Evolutionary conservation across 176 grass and related monocot genomes (phyloP), one percentile per base, ranked within the genome.

Genomic region (Carex pumila): DNA sequence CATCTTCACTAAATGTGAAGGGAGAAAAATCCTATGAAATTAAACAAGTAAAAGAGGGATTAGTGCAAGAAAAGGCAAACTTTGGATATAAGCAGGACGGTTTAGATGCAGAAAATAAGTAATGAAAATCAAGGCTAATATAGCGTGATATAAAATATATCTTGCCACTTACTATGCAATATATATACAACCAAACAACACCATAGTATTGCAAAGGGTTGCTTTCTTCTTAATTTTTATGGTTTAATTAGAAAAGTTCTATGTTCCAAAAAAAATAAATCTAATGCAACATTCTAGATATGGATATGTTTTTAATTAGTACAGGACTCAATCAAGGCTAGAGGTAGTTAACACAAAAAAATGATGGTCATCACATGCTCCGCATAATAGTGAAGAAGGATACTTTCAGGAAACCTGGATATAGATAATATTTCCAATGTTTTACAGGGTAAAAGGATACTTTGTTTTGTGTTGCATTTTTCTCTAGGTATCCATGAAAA

Each of bases 1-100:
- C 89, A 30, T 92, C 95, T 74, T 94, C 86, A 71, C 92, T 93
- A 55, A 98, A 88, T 10, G 89, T 91, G 81, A 98, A 98, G 60
- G 92, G 50, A 56, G 29, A 3, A 32, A 77, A 31, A 53, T 95
- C 92, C 92, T 98, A 85, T 6, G 37, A 19, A 75, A 63, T 57
- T 53, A 34, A 56, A 70, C 5, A 70, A 36, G 5, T 37, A 57
- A 56, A 84, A 43, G 70, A 60, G 60, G 21, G 22, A 82, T 64
- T 49, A 65, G 10, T 12, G 13, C 8, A 39, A 78, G 62, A 58
- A 49, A 50, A 2, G n/a, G 18, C 17, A 45, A 47, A 47, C 7
- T 47, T 8, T 17, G 14, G 25, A 74, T 11, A 52, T 74, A 29
- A 74, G 19, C 43, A 50, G 21, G 41, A 53, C 19, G 13, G 53